These are phyloP conservation scores for Gossypium trilobum DNA, from an alignment of 441 rosid genomes.

Conservation along the genomic window DNA sequence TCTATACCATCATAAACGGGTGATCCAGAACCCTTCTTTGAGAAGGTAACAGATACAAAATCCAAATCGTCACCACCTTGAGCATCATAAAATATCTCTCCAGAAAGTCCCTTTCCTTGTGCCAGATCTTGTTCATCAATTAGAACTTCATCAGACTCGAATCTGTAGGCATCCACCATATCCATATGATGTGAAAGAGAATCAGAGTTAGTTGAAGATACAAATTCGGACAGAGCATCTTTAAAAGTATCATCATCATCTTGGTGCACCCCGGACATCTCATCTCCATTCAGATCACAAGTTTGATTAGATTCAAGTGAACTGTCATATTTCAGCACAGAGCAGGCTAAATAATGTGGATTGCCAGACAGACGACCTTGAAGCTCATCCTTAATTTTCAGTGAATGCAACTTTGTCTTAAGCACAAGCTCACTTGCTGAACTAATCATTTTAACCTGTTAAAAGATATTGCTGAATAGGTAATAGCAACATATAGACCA, in stretches of 20 bases:
- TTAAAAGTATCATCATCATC: constrained; percentile 87
- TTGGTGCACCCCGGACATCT: constrained; percentile 27
- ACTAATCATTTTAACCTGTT: constrained; percentile 69
- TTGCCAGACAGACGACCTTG: constrained; percentile 50
- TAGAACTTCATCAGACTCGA: constrained; percentile 46
- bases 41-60: constrained; percentile 80
- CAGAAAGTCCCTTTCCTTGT: constrained; percentile 47
- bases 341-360: constrained; percentile 68
- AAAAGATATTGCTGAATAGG: constrained; percentile 16
- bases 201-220: constrained; percentile 50
- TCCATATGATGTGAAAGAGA: constrained; percentile 39
- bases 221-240: constrained; percentile 88
- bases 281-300: constrained; percentile 35
- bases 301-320: constrained; percentile 29
- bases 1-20: constrained; percentile 85
- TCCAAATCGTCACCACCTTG: constrained; percentile 63
- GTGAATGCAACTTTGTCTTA: constrained; percentile 82
- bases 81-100: constrained; percentile 83
- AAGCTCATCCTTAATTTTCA: constrained; percentile 89
- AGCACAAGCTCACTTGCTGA: constrained; percentile 61
- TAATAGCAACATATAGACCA: constrained; percentile 10
- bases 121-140: constrained; percentile 40
- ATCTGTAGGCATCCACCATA: constrained; percentile 34
- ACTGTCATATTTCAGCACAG: constrained; percentile 65
- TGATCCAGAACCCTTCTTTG: constrained; percentile 66